Evolutionary conservation across 2,329 filamentous ascomycete species (phyloP).

Genomic region (Emmonsiellopsis sp.): DNA sequence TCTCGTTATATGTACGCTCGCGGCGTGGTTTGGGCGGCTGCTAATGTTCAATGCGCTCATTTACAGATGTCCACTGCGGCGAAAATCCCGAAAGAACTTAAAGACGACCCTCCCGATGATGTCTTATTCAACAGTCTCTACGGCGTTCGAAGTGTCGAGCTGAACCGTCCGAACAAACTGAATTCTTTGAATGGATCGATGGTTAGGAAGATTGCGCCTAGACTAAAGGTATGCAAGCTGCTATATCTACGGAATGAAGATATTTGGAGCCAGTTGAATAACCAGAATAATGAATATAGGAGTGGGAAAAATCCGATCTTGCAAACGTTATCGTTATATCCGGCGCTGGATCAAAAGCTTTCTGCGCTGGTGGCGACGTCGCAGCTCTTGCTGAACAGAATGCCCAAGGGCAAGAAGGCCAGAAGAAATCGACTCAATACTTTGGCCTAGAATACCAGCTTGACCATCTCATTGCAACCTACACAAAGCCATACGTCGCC

Average conservation of each 20-base stretch:
- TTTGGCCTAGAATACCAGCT: constrained; percentile 94
- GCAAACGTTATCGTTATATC: constrained; percentile 90
- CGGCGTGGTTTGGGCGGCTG: neutral
- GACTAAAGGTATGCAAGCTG: constrained; percentile 48
- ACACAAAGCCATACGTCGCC: constrained; percentile 83
- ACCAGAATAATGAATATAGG: constrained; percentile 30
- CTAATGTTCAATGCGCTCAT: constrained; percentile 2
- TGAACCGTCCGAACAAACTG: constrained; percentile 85
- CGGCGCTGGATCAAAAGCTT: constrained; percentile 71
- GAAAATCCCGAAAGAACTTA: constrained; percentile 43
- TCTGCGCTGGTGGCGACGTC: constrained; percentile 93
- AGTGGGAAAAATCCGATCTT: constrained; percentile 92
- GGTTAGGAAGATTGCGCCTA: constrained; percentile 85
- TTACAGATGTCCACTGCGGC: constrained; percentile 34
- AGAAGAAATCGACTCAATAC: constrained; percentile 68
- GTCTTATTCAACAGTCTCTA: constrained; percentile 85
- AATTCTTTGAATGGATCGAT: constrained; percentile 92
- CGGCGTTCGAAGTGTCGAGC: constrained; percentile 81
- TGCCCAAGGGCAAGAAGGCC: constrained; percentile 53
- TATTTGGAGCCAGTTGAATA: neutral
- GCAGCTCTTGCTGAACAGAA: constrained; percentile 67
- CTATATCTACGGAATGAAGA: neutral
- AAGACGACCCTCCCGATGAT: constrained; percentile 71
- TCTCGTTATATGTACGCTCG: constrained; percentile 7
- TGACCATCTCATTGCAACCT: constrained; percentile 90